Evolutionary conservation across 805 yeast species (phyloP).

Genomic region (Sugiyamaella americana): DNA sequence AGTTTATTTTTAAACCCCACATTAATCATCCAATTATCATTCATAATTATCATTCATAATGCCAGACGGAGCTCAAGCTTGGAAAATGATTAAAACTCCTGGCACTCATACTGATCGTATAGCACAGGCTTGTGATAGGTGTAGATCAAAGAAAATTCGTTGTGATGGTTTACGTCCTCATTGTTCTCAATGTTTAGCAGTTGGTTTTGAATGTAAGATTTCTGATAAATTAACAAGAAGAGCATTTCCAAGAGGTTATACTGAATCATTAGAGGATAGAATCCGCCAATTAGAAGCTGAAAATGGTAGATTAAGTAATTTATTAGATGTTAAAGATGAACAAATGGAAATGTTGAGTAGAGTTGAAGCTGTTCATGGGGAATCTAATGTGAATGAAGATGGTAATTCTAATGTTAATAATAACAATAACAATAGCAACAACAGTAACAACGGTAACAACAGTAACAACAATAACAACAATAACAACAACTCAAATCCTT

Average conservation of each 20-base stretch:
- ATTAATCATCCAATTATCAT: too few species aligned
- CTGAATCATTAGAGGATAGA: constrained; percentile 82
- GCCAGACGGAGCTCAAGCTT: constrained; percentile 39
- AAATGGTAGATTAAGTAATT: constrained; percentile 59
- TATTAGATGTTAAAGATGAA: constrained; percentile 59
- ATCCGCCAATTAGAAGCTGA: constrained; percentile 82
- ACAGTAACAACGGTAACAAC: not conserved
- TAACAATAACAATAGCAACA: not conserved
- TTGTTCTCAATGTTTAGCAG: constrained; percentile 77
- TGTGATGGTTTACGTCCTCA: constrained; percentile 67
- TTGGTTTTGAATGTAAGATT: constrained; percentile 84
- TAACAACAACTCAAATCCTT: constrained; percentile 5
- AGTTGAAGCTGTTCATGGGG: constrained; percentile 18
- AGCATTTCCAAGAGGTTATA: constrained; percentile 88
- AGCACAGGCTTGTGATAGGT: constrained; percentile 89
- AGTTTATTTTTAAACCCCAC: too few species aligned
- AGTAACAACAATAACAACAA: not conserved
- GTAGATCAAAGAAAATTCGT: constrained; percentile 62
- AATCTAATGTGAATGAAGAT: too few species aligned
- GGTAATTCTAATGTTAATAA: not conserved
- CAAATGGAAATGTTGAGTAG: constrained; percentile 42
- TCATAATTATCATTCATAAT: too few species aligned
- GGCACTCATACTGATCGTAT: constrained; percentile 63
- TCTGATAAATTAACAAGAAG: constrained; percentile 78
- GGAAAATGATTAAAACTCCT: constrained; percentile 60